Evolutionary conservation across 2,329 filamentous ascomycete species (phyloP).

Genomic region (Xylariomycetidae sp.): DNA sequence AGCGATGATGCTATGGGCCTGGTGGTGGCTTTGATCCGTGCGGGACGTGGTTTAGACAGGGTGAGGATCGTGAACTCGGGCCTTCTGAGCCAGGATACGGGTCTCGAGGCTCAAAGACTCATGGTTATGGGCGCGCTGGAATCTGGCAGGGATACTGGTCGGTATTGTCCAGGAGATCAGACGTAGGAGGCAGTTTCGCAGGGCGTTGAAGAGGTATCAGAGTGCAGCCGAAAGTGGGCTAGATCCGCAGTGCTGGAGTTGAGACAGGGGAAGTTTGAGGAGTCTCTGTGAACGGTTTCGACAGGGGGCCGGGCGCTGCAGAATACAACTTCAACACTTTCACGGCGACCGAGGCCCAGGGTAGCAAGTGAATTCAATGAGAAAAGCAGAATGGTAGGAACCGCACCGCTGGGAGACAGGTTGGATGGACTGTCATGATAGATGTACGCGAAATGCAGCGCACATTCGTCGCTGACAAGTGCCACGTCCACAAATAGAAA

Average conservation of each 20-base stretch:
- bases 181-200: constrained; percentile 42
- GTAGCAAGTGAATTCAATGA: constrained; percentile 3
- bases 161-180: constrained; percentile 30
- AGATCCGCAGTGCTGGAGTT: constrained; percentile 20
- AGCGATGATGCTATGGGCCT: constrained; percentile 14
- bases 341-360: constrained; percentile 4
- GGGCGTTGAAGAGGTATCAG: constrained; percentile 32
- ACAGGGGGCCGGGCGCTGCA: constrained; percentile 26
- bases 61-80: constrained; percentile 19
- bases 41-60: constrained; percentile 9
- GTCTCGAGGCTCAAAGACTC: constrained; percentile 1
- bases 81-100: constrained; percentile 9
- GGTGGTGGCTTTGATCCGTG: constrained; percentile 10
- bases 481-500: too few relatives aligned
- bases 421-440: constrained; percentile 6
- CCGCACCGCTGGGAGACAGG: constrained; percentile 6
- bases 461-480: too few relatives aligned
- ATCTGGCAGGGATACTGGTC: constrained; percentile 14
- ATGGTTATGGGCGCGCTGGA: constrained; percentile 1
- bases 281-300: constrained; percentile 27
- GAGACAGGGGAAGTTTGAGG: constrained; percentile 41
- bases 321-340: too few relatives aligned
- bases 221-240: constrained; percentile 20
- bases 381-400: constrained; percentile 10
- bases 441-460: too few relatives aligned